These are phyloP conservation scores for Diaporthe vaccinii DNA, from an alignment of 2,329 filamentous ascomycete species.

Conservation along the genomic window DNA sequence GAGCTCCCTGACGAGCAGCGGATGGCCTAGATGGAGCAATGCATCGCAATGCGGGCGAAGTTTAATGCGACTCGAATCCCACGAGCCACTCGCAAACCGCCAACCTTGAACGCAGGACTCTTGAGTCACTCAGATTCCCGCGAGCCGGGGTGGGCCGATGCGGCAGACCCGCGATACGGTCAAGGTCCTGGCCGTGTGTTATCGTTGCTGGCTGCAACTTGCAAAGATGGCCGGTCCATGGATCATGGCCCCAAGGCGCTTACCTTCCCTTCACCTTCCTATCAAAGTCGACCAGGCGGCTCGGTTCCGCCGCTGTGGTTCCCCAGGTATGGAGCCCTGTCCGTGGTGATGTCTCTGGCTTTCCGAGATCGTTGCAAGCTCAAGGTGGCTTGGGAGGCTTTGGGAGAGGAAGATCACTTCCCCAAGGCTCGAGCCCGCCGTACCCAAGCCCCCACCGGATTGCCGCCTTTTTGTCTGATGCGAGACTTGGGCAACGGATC, in stretches of 20 bases:
- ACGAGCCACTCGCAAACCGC: conserved; percentile 30
- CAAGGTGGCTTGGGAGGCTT: conserved; percentile 26
- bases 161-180: conserved; percentile 26
- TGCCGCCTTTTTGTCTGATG: conserved; percentile 26
- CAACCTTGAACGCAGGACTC: conserved; percentile 30
- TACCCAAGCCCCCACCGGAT: conserved; percentile 24
- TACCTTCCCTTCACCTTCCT: conserved; percentile 14
- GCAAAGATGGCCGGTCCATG: not conserved
- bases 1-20: conserved; percentile 13
- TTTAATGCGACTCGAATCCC: conserved; percentile 32
- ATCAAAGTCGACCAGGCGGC: conserved; percentile 25
- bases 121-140: conserved; percentile 30
- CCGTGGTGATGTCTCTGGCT: conserved; percentile 13
- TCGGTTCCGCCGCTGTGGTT: conserved; percentile 25
- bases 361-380: conserved; percentile 25
- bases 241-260: conserved; percentile 18
- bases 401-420: conserved; percentile 30
- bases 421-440: conserved; percentile 23
- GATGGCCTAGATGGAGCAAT: conserved; percentile 18
- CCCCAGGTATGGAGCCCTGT: conserved; percentile 6
- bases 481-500: conserved; percentile 29
- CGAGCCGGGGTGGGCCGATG: conserved; percentile 11
- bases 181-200: conserved; percentile 10
- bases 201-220: conserved; percentile 11
- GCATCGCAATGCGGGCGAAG: conserved; percentile 18